phyloP scores from a whole-genome alignment of 2,329 filamentous ascomycete genomes.

The Alternaria postmessia region DNA sequence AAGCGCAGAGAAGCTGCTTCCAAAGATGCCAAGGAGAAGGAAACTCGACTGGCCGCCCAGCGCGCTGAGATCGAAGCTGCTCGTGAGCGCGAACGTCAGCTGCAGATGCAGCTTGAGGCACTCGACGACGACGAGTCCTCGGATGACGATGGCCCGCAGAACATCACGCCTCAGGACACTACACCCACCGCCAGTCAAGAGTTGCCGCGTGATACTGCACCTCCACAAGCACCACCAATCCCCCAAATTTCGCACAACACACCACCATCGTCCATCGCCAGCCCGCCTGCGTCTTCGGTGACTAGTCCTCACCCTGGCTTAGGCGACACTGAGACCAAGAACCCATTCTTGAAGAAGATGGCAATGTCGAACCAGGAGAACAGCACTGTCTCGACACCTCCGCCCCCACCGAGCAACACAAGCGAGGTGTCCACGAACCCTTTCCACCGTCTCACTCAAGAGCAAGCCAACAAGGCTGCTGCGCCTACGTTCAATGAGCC shows the following conservation, averaged over 20 bases:
- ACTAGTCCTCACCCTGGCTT: conserved; percentile 60
- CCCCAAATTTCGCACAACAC: conserved; percentile 50
- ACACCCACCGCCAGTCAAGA: conserved; percentile 67
- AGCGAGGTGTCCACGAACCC: conserved; percentile 78
- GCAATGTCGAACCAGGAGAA: conserved; percentile 70
- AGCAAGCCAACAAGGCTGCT: conserved; percentile 61
- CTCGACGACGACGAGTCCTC: conserved; percentile 71
- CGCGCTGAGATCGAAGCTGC: conserved; percentile 92
- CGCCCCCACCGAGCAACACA: conserved; percentile 52
- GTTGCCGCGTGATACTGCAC: conserved; percentile 53
- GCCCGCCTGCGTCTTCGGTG: conserved; percentile 59
- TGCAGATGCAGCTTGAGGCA: conserved; percentile 86
- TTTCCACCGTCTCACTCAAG: conserved; percentile 85
- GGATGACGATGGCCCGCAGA: conserved; percentile 78
- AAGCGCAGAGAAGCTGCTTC: conserved; percentile 87
- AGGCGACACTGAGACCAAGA: conserved; percentile 81
- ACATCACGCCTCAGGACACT: conserved; percentile 70
- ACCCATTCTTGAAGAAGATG: conserved; percentile 93
- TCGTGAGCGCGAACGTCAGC: conserved; percentile 85
- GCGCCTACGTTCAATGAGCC: conserved; percentile 53
- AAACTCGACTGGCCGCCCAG: conserved; percentile 81
- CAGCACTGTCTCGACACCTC: conserved; percentile 51
- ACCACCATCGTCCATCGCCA: conserved; percentile 57
- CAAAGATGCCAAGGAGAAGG: conserved; percentile 87
- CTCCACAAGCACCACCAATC: conserved; percentile 59